phyloP scores from a whole-genome alignment of 2,329 filamentous ascomycete genomes.

The Colletotrichum agaves region DNA sequence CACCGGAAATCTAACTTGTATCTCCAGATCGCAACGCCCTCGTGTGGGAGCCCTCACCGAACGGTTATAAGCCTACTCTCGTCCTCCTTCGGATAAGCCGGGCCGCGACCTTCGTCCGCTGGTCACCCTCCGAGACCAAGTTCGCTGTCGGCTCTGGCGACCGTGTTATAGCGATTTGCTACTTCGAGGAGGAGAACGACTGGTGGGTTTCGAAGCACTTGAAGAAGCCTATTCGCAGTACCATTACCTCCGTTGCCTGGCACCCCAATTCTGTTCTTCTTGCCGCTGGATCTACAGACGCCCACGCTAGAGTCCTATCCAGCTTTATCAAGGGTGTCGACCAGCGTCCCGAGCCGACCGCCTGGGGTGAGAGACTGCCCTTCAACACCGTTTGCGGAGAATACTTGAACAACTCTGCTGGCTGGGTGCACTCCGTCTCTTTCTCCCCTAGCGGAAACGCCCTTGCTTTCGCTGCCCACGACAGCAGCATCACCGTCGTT shows the following conservation, averaged over 20 bases:
- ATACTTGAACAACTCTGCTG: slow-evolving; percentile 93
- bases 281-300: slow-evolving; percentile 95
- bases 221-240: slow-evolving; percentile 98
- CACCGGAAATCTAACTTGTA: slow-evolving; percentile 4
- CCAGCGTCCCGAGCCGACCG: slow-evolving; percentile 82
- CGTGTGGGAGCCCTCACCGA: slow-evolving; percentile 94
- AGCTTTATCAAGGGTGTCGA: slow-evolving; percentile 97
- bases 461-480: slow-evolving; percentile 94
- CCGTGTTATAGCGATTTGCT: slow-evolving; percentile 94
- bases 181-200: slow-evolving; percentile 99
- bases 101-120: slow-evolving; percentile 95
- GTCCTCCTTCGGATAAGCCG: slow-evolving; percentile 97
- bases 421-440: slow-evolving; percentile 93
- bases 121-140: slow-evolving; percentile 96
- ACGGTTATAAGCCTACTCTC: slow-evolving; percentile 95
- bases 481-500: slow-evolving; percentile 96
- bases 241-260: slow-evolving; percentile 94
- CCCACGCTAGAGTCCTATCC: slow-evolving; percentile 93
- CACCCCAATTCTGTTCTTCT: slow-evolving; percentile 97
- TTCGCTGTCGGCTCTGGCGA: slow-evolving; percentile 98
- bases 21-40: slow-evolving; percentile 89
- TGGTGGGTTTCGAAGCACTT: slow-evolving; percentile 99
- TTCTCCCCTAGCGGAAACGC: slow-evolving; percentile 94
- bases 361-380: slow-evolving; percentile 94
- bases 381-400: slow-evolving; percentile 99